Evolutionary conservation across 768 basidiomycete species (phyloP).

Genomic region (Paxillus ammoniavirescens): DNA sequence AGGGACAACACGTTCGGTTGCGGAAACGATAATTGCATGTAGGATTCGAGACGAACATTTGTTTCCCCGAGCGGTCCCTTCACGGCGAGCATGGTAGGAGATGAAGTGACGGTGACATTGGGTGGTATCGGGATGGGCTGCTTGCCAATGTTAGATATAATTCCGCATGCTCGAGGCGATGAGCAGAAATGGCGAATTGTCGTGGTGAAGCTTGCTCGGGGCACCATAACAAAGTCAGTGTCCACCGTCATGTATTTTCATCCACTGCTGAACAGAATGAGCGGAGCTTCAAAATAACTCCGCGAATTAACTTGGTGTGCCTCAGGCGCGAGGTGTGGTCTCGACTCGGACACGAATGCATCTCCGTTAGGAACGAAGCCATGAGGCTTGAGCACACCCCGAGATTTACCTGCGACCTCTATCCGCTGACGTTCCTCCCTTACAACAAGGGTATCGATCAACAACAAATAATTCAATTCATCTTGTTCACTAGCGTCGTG

Average conservation of each 20-base stretch:
- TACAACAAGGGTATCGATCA: neutral
- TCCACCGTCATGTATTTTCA: neutral
- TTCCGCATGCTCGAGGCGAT: slow-evolving; percentile 44
- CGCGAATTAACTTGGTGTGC: neutral
- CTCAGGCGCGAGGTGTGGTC: too few relatives aligned
- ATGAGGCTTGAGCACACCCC: neutral
- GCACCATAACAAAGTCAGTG: slow-evolving; percentile 7
- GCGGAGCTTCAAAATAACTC: neutral
- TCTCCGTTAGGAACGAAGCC: too few relatives aligned
- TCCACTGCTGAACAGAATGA: neutral
- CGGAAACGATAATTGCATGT: slow-evolving; percentile 40
- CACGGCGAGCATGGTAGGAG: slow-evolving; percentile 46
- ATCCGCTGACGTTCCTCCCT: neutral
- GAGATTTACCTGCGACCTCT: neutral
- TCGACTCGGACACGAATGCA: too few relatives aligned
- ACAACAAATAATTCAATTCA: too few relatives aligned
- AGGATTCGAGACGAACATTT: slow-evolving; percentile 45
- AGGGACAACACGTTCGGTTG: slow-evolving; percentile 35
- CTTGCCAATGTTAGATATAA: slow-evolving; percentile 59
- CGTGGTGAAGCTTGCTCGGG: slow-evolving; percentile 16
- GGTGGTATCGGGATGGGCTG: slow-evolving; percentile 57
- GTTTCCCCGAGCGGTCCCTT: slow-evolving; percentile 56
- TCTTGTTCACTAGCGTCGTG: neutral
- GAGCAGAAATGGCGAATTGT: slow-evolving; percentile 46
- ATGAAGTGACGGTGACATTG: slow-evolving; percentile 41